Base-by-base conservation (phyloP, 306 rosid genomes). In the Pyrus bretschneideri region DNA sequence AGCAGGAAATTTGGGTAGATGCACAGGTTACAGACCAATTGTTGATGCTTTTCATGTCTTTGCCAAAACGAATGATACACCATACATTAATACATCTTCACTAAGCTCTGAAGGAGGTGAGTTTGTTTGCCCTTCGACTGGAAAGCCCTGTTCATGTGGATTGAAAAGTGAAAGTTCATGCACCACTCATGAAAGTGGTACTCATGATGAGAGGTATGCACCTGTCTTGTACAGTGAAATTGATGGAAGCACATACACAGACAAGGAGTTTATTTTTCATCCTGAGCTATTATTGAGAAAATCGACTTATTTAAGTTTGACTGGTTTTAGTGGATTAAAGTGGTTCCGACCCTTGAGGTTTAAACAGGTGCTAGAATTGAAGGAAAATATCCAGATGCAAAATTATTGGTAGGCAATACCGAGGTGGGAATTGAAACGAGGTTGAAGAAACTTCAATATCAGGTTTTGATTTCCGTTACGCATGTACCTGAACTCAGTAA, bases 381-480 rank as follows among this genome's bases (percentile, higher is more conserved):
- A 90, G 86, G 89, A 83, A 69, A 84, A 82, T 87, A 85, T 73
- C 87, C 93, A 22, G 90, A 85, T 81, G 96, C 96, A 38, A 95
- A 95, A 86, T 82, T 95, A 70, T 14, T 95, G 79, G 96, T 92
- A 42, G 98, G 98, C 38, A 95, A 95, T 82, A 81, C 92, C 3
- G 97, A 95, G 90, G 98, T 95, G 61, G 98, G 98, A 82, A 95
- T 95, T 74, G 97, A 95, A 87, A 92, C 79, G 91, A 90, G 98
- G 79, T 79, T 92, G 71, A 95, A 95, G 81, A 82, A 88, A 82
- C 83, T 89, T 78, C 92, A 83, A 40, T 88, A 92, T 84, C 78
- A 23, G 81, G 92, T 86, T 78, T 80, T 95, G 79, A 81, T 95
- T 74, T 91, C 89, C 74, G 85, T 89, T 60, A 86, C 87, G 73